phyloP scores from a whole-genome alignment of 177 flowering plant genomes.

The Vitis hybrid region DNA sequence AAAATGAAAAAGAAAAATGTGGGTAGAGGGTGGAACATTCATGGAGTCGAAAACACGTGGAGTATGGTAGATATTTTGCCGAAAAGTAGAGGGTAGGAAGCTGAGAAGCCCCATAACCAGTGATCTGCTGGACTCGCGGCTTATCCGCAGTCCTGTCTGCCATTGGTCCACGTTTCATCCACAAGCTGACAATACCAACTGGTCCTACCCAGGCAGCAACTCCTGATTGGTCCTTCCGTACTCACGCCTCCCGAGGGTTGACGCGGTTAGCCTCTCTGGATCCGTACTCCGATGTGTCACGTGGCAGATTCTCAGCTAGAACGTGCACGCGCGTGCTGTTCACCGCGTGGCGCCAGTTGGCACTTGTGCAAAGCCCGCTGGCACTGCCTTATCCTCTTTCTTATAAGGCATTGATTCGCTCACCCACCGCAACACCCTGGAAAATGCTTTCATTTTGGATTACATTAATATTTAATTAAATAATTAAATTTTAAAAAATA shows the following conservation, averaged over 20 bases:
- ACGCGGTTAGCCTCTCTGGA: background rate
- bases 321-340: background rate
- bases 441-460: background rate
- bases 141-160: background rate
- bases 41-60: background rate
- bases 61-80: background rate
- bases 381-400: conserved; percentile 3
- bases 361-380: background rate
- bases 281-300: background rate
- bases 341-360: conserved; percentile 4
- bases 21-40: background rate
- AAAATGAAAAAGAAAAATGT: background rate
- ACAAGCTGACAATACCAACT: background rate
- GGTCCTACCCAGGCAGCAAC: background rate
- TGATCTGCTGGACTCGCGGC: background rate
- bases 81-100: background rate
- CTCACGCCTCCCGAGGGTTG: background rate
- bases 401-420: background rate
- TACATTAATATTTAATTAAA: background rate
- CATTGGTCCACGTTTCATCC: background rate
- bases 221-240: background rate
- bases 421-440: background rate
- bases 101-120: background rate
- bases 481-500: background rate
- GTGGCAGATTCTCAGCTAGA: background rate